A percentile compares a stretch with the other conserved stretches of the same genome.
phyloP scores from a whole-genome alignment of 2,329 filamentous ascomycete genomes.

The Xylariaceae sp. region DNA sequence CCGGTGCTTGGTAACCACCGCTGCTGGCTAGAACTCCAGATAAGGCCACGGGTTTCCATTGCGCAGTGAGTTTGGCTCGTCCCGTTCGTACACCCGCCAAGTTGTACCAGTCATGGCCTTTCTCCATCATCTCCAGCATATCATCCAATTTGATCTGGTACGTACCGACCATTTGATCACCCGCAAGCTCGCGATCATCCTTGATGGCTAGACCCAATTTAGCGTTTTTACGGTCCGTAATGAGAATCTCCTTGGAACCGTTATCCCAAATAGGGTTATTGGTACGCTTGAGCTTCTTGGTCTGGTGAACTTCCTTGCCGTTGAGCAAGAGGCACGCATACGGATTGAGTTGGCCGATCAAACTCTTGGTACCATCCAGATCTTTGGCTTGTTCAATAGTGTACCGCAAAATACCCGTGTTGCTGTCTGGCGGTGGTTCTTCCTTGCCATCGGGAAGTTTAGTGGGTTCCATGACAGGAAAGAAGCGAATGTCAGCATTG shows the following conservation, averaged over 20 bases:
- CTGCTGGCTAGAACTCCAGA: slow-evolving; percentile 72
- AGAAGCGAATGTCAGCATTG: slow-evolving; percentile 83
- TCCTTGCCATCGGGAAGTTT: slow-evolving; percentile 68
- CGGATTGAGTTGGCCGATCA: slow-evolving; percentile 86
- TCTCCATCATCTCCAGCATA: slow-evolving; percentile 83
- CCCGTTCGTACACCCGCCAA: slow-evolving; percentile 76
- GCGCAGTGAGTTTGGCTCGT: slow-evolving; percentile 81
- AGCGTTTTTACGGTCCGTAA: slow-evolving; percentile 87
- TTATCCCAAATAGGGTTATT: slow-evolving; percentile 97
- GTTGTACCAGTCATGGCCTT: slow-evolving; percentile 96
- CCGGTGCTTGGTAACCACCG: slow-evolving; percentile 86
- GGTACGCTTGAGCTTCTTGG: slow-evolving; percentile 90
- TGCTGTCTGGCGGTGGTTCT: slow-evolving; percentile 80
- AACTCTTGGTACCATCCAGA: slow-evolving; percentile 84
- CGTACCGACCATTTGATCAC: slow-evolving; percentile 80
- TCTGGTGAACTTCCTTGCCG: slow-evolving; percentile 82
- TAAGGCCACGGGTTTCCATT: slow-evolving; percentile 93
- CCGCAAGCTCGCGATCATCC: slow-evolving; percentile 81
- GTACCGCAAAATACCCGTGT: slow-evolving; percentile 90
- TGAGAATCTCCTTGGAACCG: slow-evolving; percentile 87
- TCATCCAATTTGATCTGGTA: slow-evolving; percentile 96
- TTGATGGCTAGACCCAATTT: slow-evolving; percentile 91
- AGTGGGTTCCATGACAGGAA: slow-evolving; percentile 76
- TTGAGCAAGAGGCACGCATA: slow-evolving; percentile 88
- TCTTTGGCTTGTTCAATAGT: slow-evolving; percentile 96